A percentile compares a stretch with the other conserved stretches of the same genome.
Evolutionary conservation across 345 rosid species (phyloP).

Genomic region (Lepidium sativum): DNA sequence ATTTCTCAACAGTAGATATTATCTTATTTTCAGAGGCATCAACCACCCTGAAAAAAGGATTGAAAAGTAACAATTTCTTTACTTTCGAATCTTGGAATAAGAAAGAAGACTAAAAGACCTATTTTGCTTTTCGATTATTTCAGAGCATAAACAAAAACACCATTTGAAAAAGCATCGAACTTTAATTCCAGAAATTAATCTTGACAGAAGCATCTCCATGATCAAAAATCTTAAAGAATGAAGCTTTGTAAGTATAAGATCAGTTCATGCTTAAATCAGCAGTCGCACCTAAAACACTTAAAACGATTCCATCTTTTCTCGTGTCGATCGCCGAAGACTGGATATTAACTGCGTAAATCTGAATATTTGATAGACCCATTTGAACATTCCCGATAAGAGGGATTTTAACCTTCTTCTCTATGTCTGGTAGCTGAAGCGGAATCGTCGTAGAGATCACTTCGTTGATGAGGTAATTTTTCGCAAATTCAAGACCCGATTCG

Average conservation of each 20-base stretch:
- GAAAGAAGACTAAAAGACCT: neutral
- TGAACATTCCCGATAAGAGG: too few relatives aligned
- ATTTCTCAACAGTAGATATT: too few relatives aligned
- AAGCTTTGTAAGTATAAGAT: conserved; percentile 50
- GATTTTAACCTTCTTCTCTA: too few relatives aligned
- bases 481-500: conserved; percentile 53
- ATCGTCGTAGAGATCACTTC: conserved; percentile 49
- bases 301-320: conserved; percentile 34
- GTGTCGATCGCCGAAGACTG: conserved; percentile 42
- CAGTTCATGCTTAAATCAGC: conserved; percentile 66
- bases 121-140: neutral
- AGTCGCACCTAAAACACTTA: conserved; percentile 53
- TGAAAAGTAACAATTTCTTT: too few relatives aligned
- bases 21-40: too few relatives aligned
- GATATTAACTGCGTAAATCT: conserved; percentile 34
- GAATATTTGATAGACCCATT: too few relatives aligned
- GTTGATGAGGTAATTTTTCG: conserved; percentile 41
- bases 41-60: too few relatives aligned
- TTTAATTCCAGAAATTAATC: conserved; percentile 28
- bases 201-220: conserved; percentile 50
- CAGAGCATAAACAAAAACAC: neutral
- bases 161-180: neutral
- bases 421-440: conserved; percentile 48
- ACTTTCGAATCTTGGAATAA: neutral
- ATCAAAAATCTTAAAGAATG: conserved; percentile 51